Evolutionary conservation across 139 green algal genomes (phyloP), one percentile per base, ranked within the genome.

Genomic region (Bryopsis sp.): DNA sequence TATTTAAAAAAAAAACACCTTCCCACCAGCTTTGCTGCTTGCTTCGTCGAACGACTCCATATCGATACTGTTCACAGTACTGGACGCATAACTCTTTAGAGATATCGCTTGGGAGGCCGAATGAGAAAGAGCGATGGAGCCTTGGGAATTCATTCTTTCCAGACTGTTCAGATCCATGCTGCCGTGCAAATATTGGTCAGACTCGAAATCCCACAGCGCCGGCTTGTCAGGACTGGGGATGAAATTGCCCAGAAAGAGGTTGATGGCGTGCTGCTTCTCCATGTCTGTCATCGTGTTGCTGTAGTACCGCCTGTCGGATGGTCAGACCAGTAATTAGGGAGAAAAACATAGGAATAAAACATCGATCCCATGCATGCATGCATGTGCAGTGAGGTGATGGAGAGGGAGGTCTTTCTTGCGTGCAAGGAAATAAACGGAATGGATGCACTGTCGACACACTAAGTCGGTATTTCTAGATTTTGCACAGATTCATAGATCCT

Each of bases 261-360:
- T 97, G 75, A 98, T 95, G 47, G 89, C 89, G 46, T 92, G 88
- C 81, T 97, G 92, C 83, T 96, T 96, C 73, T 96, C 88, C 33
- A 81, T 81, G 63, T 97, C 90, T 0, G 85, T 92, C 73, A 89
- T 89, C 4, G 82, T 78, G 75, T 96, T 97, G 78, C 37, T 84
- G 79, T 95, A 95, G 77, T 95, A 95, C 11, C 93, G 84, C 39
- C 84, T 82, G 34, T 90, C 47, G 58, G 68, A 80, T 48, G 79
- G 88, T 50, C 15, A 11, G 15, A 50, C 43, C 11, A 50, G 43
- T 11, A 50, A 50, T 50, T 11, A 26, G 11, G 19, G 43, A 50
- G 43, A 19, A 50, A 19, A 50, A 19, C 43, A 26, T 19, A 11
- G 43, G 43, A 50, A 50, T 26, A 19, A 50, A 19, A 19, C 15